Evolutionary conservation across 2,329 filamentous ascomycete species (phyloP).

Genomic region (Xylaria sp.): DNA sequence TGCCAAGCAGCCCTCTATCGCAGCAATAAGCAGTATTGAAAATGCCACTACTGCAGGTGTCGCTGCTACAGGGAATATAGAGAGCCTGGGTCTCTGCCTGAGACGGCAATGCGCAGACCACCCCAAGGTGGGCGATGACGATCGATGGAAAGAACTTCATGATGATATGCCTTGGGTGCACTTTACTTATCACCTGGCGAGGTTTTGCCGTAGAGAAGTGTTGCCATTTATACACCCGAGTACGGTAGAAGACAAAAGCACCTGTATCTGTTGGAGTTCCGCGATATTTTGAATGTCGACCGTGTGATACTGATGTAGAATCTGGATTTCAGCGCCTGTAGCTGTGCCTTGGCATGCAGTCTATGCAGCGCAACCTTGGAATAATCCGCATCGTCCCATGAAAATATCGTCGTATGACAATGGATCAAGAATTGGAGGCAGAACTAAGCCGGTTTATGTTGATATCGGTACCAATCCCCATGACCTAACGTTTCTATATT

Average conservation of each 20-base stretch:
- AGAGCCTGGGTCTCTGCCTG: not conserved
- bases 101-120: constrained; percentile 13
- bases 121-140: constrained; percentile 7
- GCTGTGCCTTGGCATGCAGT: constrained; percentile 18
- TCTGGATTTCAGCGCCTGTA: constrained; percentile 13
- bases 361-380: constrained; percentile 27
- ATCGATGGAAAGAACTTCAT: constrained; percentile 15
- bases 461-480: not conserved
- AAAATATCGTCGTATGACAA: not conserved
- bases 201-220: not conserved
- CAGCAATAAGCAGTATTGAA: constrained; percentile 21
- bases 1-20: not conserved
- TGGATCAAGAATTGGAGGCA: not conserved
- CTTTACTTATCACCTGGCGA: not conserved
- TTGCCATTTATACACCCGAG: constrained; percentile 14
- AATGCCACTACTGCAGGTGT: not conserved
- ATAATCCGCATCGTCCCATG: constrained; percentile 1
- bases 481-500: not conserved
- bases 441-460: not conserved
- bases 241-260: not conserved
- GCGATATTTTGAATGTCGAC: not conserved
- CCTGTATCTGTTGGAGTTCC: not conserved
- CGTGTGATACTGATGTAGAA: constrained; percentile 13
- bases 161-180: constrained; percentile 9
- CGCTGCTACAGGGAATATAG: constrained; percentile 19